A percentile compares a stretch with the other conserved stretches of the same genome.
Conservation (phyloP, 129 eudicot species). For the Ambrosia trifida region DNA sequence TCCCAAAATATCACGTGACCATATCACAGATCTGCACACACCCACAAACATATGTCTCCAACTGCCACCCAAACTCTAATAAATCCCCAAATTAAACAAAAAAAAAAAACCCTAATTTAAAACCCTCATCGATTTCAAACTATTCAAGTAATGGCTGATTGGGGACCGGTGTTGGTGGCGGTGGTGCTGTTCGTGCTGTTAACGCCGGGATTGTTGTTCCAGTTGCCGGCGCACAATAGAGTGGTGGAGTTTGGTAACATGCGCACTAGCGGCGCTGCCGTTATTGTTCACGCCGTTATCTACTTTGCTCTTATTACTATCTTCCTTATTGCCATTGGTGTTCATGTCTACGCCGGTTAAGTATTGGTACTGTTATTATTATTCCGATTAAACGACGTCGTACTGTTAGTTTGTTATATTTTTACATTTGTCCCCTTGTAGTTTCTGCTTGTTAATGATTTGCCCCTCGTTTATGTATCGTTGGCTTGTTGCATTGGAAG, state of each 20-base stretch:
- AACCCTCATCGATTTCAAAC: constrained; percentile 19
- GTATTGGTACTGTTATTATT: background rate
- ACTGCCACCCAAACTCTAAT: background rate
- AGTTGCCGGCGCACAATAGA: constrained; percentile 53
- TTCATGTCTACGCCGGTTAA: constrained; percentile 47
- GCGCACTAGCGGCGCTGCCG: constrained; percentile 53
- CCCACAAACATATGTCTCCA: constrained; percentile 16
- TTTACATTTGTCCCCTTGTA: constrained; percentile 13
- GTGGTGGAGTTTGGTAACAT: constrained; percentile 58
- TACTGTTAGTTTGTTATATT: background rate
- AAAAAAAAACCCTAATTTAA: constrained; percentile 10
- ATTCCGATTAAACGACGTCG: background rate
- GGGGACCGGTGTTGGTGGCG: constrained; percentile 59
- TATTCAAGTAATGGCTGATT: constrained; percentile 41
- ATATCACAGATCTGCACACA: constrained; percentile 25
- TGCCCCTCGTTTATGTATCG: background rate
- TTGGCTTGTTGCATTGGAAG: no score
- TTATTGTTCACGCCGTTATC: constrained; percentile 54
- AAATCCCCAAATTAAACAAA: constrained; percentile 12
- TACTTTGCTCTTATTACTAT: constrained; percentile 51
- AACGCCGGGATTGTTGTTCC: constrained; percentile 60
- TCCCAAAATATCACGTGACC: constrained; percentile 28
- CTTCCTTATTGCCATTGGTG: constrained; percentile 55
- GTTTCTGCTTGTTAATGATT: background rate
- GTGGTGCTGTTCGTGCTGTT: constrained; percentile 47